phyloP scores from a whole-genome alignment of 176 grass and related monocot species.

The Rhynchospora pubera region DNA sequence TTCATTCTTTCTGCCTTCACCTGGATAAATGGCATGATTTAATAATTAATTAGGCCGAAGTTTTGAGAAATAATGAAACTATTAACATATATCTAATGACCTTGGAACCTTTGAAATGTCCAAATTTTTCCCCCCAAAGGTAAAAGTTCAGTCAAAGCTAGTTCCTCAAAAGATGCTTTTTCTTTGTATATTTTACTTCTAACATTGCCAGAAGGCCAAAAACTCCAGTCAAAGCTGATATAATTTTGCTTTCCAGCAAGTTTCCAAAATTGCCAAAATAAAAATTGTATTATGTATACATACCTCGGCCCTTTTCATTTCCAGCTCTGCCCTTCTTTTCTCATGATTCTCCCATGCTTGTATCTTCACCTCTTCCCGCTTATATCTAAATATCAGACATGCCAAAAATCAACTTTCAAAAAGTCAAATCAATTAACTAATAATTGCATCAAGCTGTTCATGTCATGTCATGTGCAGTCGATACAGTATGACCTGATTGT shows the following conservation, averaged over 20 bases:
- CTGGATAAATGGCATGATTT: slow-evolving; percentile 17
- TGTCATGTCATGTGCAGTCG: too few relatives aligned
- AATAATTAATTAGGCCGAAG: neutral
- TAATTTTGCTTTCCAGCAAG: neutral
- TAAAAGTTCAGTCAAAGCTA: neutral
- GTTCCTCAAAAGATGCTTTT: neutral
- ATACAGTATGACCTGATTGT: too few relatives aligned
- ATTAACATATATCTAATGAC: neutral
- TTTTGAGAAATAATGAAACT: neutral
- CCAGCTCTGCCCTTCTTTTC: slow-evolving; percentile 71
- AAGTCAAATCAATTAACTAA: neutral
- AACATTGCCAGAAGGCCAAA: too few relatives aligned
- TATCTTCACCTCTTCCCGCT: slow-evolving; percentile 81
- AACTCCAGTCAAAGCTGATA: too few relatives aligned
- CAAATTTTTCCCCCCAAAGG: neutral
- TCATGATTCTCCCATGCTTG: slow-evolving; percentile 97
- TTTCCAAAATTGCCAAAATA: neutral
- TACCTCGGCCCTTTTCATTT: slow-evolving; percentile 85
- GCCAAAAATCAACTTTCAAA: neutral
- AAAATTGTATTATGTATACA: neutral
- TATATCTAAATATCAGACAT: slow-evolving; percentile 43
- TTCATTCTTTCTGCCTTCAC: slow-evolving; percentile 81
- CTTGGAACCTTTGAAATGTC: too few relatives aligned
- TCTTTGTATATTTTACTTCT: too few relatives aligned
- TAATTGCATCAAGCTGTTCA: too few relatives aligned